Percentiles rank a stretch among this genome's conserved stretches.
These are phyloP conservation scores for Mortierella sp. DNA, from an alignment of 371 early-diverging fungal genomes.

Conservation along the genomic window DNA sequence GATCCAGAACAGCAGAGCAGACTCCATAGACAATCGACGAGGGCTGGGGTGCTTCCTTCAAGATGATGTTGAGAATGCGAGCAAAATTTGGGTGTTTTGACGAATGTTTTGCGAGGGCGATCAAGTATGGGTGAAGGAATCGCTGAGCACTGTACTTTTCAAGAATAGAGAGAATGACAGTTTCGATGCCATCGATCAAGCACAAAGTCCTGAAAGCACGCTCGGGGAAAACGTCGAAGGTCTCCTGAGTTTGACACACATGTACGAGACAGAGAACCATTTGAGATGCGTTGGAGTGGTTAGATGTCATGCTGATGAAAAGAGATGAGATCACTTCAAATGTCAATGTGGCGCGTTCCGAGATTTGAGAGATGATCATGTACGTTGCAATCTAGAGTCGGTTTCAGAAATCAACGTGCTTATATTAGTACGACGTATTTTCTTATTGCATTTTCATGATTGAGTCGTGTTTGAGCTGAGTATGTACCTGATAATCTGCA, in stretches of 20 bases:
- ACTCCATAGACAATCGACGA: conserved; percentile 60
- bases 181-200: conserved; percentile 45
- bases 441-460: neutral
- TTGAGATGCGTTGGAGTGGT: conserved; percentile 57
- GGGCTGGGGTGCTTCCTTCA: conserved; percentile 61
- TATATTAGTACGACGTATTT: neutral
- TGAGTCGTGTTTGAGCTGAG: neutral
- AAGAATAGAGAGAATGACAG: conserved; percentile 58
- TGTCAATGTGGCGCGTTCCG: conserved; percentile 64
- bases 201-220: conserved; percentile 57
- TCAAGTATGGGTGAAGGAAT: conserved; percentile 63
- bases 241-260: conserved; percentile 74
- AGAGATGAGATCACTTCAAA: conserved; percentile 64
- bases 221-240: conserved; percentile 61
- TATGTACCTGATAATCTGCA: conserved; percentile 64
- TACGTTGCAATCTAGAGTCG: conserved; percentile 65
- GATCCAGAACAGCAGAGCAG: conserved; percentile 59
- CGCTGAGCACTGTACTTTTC: conserved; percentile 67
- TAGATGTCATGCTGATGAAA: conserved; percentile 60
- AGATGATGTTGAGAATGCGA: conserved; percentile 59
- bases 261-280: conserved; percentile 74
- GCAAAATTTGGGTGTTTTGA: conserved; percentile 46
- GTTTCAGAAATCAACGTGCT: neutral
- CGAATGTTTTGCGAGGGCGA: conserved; percentile 44
- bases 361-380: conserved; percentile 78